Conservation (phyloP, 345 rosid species). For the Sonneratia caseolaris region DNA sequence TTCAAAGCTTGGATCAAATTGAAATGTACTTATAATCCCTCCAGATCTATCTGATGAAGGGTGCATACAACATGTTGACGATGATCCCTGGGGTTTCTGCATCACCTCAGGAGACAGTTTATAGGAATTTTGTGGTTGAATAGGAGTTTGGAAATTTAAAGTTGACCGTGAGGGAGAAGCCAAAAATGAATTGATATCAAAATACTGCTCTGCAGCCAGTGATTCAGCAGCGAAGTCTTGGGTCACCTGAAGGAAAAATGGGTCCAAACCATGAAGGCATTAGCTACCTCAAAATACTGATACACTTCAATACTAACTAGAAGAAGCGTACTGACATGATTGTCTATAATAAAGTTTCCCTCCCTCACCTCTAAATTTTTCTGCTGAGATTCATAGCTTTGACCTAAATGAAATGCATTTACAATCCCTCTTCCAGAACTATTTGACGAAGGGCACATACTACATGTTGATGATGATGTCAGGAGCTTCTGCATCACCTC, state of each 20-base stretch:
- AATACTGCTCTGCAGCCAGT: background rate
- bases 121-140: background rate
- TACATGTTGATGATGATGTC: background rate
- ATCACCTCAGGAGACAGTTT: too few species aligned
- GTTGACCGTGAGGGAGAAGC: background rate
- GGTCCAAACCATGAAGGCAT: background rate
- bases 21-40: too few species aligned
- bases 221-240: background rate
- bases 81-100: too few species aligned
- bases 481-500: background rate
- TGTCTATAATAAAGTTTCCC: background rate
- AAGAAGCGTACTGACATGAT: background rate
- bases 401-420: background rate
- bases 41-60: too few species aligned
- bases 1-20: too few species aligned
- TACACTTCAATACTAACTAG: background rate
- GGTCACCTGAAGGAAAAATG: background rate
- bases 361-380: slow-evolving; percentile 1
- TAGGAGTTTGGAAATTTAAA: too few species aligned
- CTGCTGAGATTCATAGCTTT: background rate
- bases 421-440: background rate
- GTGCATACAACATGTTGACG: too few species aligned
- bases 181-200: background rate
- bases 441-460: background rate
- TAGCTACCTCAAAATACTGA: background rate